Evolutionary conservation across 75 land plant species (phyloP), one percentile per base, ranked within the genome.

Genomic region (Adiantum capillusveneris): DNA sequence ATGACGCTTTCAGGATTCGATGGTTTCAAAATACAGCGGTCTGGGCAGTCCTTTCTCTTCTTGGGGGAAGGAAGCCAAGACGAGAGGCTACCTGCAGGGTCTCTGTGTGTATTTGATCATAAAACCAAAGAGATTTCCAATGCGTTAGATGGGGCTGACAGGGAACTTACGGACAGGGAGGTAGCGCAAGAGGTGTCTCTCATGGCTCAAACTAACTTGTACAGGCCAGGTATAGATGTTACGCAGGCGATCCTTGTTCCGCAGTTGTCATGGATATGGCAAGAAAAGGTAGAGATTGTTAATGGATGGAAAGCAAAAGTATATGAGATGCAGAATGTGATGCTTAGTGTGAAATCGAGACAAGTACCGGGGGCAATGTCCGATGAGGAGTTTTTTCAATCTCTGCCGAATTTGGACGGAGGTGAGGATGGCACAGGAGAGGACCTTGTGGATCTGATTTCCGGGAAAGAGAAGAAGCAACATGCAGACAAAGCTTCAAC

Each of bases 271-370:
- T 76, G 79, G 79, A 75, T 77, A 37, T 42, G 79, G 20, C 79
- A 76, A 55, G 79, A 76, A 50, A 76, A 62, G 45, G 37, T 66
- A 12, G 79, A 76, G n/a, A n/a, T n/a, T n/a, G n/a, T n/a, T n/a
- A n/a, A n/a, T n/a, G n/a, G n/a, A n/a, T n/a, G n/a, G n/a, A 76
- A 74, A 54, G 70, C 78, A 13, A 74, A 67, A 50, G 69, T 76
- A 1, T 76, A 73, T 73, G 79, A 76, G n/a, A 76, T 76, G 79
- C 79, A 76, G 22, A 63, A 76, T 26, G 65, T 68, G 25, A 62
- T 71, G 64, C 65, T 76, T 16, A 76, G 79, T 37, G 78, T 76
- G 11, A 74, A 78, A 44, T 76, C 79, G 0, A 53, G 79, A 36
- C 55, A 66, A 13, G 79, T 76, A 11, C 78, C 79, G 18, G 77